phyloP scores from a whole-genome alignment of 371 early-diverging fungal species.

The Rhizopus arrhizus region DNA sequence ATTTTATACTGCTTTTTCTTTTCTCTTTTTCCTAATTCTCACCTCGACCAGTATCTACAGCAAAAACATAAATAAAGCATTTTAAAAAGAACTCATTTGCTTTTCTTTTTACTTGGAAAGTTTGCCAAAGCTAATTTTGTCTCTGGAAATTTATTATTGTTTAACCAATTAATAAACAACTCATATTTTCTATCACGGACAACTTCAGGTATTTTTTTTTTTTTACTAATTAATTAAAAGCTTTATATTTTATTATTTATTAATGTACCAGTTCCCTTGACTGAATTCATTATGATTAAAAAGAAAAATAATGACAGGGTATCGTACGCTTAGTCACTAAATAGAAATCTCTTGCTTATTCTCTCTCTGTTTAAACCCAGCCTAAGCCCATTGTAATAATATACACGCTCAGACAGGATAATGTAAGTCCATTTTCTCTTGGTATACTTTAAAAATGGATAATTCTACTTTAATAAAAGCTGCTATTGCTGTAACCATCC shows the following conservation, averaged over 20 bases:
- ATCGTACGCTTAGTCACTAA: too few species aligned
- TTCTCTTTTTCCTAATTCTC: background rate
- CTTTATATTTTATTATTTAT: background rate
- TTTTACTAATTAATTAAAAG: background rate
- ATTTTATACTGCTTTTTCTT: background rate
- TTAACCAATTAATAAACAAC: slow-evolving; percentile 55
- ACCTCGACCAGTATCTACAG: slow-evolving; percentile 62
- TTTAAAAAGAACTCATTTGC: background rate
- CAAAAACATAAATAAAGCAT: slow-evolving; percentile 4
- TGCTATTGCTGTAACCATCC: slow-evolving; percentile 8
- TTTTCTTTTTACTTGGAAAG: slow-evolving; percentile 49
- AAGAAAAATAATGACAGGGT: too few species aligned
- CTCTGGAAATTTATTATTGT: slow-evolving; percentile 52
- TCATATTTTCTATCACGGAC: slow-evolving; percentile 54
- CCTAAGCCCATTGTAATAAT: too few species aligned
- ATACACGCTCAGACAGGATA: too few species aligned
- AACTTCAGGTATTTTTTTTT: slow-evolving; percentile 18
- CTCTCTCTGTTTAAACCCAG: too few species aligned
- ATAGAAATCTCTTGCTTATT: too few species aligned
- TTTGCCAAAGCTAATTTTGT: slow-evolving; percentile 60
- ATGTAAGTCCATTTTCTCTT: background rate
- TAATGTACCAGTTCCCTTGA: slow-evolving; percentile 24
- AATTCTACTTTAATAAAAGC: slow-evolving; percentile 19
- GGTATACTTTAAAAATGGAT: slow-evolving; percentile 4
- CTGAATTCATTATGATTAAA: slow-evolving; percentile 3